Evolutionary conservation across 768 basidiomycete genomes (phyloP).

Genomic region (Suillus fuscotomentosus): DNA sequence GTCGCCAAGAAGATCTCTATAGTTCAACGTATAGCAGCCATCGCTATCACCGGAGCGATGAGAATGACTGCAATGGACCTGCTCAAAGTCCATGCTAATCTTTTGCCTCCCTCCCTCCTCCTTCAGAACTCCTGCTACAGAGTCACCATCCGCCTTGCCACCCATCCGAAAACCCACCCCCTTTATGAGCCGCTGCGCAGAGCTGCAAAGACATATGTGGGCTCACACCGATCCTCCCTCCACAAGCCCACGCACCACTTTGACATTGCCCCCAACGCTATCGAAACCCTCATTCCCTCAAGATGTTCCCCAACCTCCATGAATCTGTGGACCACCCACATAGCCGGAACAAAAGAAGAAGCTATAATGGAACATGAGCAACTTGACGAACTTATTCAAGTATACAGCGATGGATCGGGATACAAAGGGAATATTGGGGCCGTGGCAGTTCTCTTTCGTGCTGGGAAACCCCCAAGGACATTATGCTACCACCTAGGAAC

Average conservation of each 20-base stretch:
- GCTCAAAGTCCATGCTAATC: background rate
- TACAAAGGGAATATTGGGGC: conserved; percentile 8
- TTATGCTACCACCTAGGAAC: conserved; percentile 6
- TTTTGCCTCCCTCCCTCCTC: rapidly evolving
- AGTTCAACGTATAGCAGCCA: background rate
- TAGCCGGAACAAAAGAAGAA: background rate
- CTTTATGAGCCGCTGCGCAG: background rate
- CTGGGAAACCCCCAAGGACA: background rate
- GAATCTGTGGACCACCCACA: background rate
- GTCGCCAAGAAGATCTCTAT: rapidly evolving
- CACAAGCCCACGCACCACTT: background rate
- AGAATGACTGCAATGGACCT: rapidly evolving
- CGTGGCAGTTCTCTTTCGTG: background rate
- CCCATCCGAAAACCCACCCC: background rate
- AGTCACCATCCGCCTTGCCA: rapidly evolving
- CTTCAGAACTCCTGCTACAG: background rate
- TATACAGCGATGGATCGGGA: conserved; percentile 17
- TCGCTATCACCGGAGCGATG: background rate
- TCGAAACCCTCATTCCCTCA: background rate
- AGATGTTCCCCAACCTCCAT: rapidly evolving
- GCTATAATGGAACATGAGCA: background rate
- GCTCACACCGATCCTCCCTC: background rate
- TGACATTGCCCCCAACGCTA: background rate
- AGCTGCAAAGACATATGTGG: background rate
- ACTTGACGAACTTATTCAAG: rapidly evolving